Conservation (phyloP, 169 alveolate genomes). For the Cryptosporidium bovis region DNA sequence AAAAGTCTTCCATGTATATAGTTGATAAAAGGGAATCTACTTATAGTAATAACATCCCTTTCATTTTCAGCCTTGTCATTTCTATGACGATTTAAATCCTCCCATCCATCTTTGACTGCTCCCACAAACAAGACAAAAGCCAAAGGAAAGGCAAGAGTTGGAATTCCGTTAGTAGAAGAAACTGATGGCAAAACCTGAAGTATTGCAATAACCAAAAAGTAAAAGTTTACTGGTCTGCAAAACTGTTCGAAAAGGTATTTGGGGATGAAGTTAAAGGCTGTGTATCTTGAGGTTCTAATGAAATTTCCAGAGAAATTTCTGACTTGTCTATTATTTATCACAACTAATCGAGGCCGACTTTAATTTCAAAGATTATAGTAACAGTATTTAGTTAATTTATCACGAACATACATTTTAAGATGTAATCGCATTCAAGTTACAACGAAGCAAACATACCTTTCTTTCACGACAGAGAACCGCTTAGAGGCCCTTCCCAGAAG, state of each 20-base stretch:
- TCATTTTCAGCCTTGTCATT: slow-evolving; percentile 80
- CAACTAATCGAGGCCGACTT: slow-evolving; percentile 68
- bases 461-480: slow-evolving; percentile 61
- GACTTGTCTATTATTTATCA: slow-evolving; percentile 71
- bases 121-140: slow-evolving; percentile 83
- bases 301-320: slow-evolving; percentile 66
- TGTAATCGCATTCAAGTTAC: not conserved
- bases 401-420: not conserved
- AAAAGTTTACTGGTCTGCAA: slow-evolving; percentile 79
- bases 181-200: slow-evolving; percentile 79
- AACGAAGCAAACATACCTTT: slow-evolving; percentile 22
- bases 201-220: slow-evolving; percentile 79
- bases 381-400: not conserved
- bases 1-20: slow-evolving; percentile 25
- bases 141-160: slow-evolving; percentile 80
- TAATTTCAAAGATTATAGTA: not conserved
- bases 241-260: slow-evolving; percentile 80
- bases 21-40: slow-evolving; percentile 35
- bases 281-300: slow-evolving; percentile 77
- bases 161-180: slow-evolving; percentile 79
- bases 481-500: slow-evolving; percentile 48
- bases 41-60: slow-evolving; percentile 49
- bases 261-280: slow-evolving; percentile 79
- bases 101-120: slow-evolving; percentile 86
- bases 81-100: slow-evolving; percentile 80